These are phyloP conservation scores for Setaria italica DNA, from an alignment of 202 grass and related monocot species.

Conservation along the genomic window DNA sequence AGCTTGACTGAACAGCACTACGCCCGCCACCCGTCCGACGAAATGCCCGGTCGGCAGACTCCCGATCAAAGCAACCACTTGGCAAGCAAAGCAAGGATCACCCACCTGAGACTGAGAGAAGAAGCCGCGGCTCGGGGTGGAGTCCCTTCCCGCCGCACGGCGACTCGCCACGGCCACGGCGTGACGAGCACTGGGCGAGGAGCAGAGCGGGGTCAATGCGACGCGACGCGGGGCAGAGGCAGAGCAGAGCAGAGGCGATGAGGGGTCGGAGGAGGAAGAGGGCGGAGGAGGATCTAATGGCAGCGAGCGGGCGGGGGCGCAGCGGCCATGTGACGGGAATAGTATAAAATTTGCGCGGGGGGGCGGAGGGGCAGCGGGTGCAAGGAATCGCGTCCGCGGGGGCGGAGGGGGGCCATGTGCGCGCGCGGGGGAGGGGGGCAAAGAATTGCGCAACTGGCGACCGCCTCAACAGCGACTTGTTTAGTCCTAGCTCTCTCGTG, in stretches of 20 bases:
- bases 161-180: background rate
- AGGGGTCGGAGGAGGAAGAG: background rate
- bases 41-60: constrained; percentile 41
- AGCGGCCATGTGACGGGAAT: constrained; percentile 74
- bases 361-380: constrained; percentile 56
- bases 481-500: background rate
- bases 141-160: background rate
- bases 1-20: background rate
- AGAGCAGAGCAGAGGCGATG: background rate
- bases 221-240: constrained; percentile 30
- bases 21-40: constrained; percentile 7
- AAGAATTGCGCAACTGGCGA: constrained; percentile 35
- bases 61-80: constrained; percentile 21
- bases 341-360: constrained; percentile 68
- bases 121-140: background rate
- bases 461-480: constrained; percentile 33
- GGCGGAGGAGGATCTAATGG: constrained; percentile 73
- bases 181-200: constrained; percentile 3
- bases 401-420: constrained; percentile 47
- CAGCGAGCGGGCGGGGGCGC: constrained; percentile 47
- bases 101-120: constrained; percentile 33
- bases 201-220: constrained; percentile 40
- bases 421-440: background rate
- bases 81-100: constrained; percentile 10
- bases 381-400: constrained; percentile 49